These are phyloP conservation scores for Penicillium lividum DNA, from an alignment of 495 filamentous ascomycete genomes.

Conservation along the genomic window DNA sequence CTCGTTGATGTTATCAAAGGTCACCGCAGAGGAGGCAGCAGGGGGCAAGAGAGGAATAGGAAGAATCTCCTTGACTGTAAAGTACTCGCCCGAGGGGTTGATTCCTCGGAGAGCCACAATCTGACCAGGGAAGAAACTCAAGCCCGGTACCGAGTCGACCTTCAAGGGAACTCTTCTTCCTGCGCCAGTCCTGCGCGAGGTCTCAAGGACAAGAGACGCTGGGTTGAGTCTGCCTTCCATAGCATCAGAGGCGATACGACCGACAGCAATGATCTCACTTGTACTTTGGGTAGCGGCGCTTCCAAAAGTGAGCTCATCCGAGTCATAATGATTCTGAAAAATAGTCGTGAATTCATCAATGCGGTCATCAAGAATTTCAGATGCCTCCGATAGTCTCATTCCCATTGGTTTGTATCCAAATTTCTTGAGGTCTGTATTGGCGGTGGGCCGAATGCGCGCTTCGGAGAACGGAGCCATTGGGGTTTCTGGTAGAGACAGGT, in stretches of 20 bases:
- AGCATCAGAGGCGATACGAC: constrained; percentile 85
- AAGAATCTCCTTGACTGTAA: constrained; percentile 76
- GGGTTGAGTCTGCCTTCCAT: constrained; percentile 79
- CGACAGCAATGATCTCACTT: constrained; percentile 83
- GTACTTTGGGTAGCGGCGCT: constrained; percentile 83
- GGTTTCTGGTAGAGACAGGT: constrained; percentile 66
- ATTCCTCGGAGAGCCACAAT: constrained; percentile 85
- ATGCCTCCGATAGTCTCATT: constrained; percentile 89
- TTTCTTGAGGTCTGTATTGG: constrained; percentile 84
- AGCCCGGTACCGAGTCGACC: constrained; percentile 63
- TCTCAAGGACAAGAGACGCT: constrained; percentile 83
- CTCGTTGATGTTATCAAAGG: constrained; percentile 63
- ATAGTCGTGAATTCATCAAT: constrained; percentile 82
- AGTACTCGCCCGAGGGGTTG: constrained; percentile 83
- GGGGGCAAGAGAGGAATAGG: constrained; percentile 68
- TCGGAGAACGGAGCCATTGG: constrained; percentile 72
- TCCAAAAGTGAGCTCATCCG: constrained; percentile 82
- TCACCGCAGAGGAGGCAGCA: constrained; percentile 61
- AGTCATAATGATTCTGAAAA: constrained; percentile 70
- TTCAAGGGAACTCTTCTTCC: constrained; percentile 80
- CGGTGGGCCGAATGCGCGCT: constrained; percentile 75
- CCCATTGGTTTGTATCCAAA: constrained; percentile 88
- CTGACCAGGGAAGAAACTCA: constrained; percentile 92
- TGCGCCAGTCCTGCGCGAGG: constrained; percentile 78
- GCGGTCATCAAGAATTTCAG: constrained; percentile 89